These are phyloP conservation scores for Pneumocystis murina DNA, from an alignment of 1,139 yeast species.

Conservation along the genomic window DNA sequence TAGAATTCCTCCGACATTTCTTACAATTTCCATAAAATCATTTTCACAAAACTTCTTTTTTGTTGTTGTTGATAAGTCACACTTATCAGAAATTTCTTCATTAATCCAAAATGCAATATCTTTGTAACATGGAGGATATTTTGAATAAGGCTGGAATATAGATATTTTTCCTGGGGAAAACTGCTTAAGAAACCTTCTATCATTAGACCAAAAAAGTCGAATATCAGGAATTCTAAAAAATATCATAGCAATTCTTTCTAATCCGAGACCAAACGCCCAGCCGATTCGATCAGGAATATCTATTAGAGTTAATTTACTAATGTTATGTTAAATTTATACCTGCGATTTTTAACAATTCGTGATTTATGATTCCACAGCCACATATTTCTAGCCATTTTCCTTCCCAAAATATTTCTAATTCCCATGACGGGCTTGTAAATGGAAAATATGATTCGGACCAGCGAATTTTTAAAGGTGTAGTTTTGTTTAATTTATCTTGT, in stretches of 20 bases:
- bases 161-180: slow-evolving; percentile 50
- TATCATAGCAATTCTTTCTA: slow-evolving; percentile 91
- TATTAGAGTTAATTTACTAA: not conserved
- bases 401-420: slow-evolving; percentile 97
- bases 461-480: slow-evolving; percentile 60
- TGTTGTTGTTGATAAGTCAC: slow-evolving; percentile 12
- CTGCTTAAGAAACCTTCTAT: slow-evolving; percentile 62
- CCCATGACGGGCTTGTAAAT: slow-evolving; percentile 98
- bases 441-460: slow-evolving; percentile 97
- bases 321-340: slow-evolving; percentile 29
- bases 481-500: slow-evolving; percentile 34
- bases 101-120: slow-evolving; percentile 91
- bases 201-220: slow-evolving; percentile 79
- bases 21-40: slow-evolving; percentile 85
- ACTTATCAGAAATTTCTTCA: not conserved
- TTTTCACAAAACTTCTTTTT: slow-evolving; percentile 48
- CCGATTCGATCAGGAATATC: slow-evolving; percentile 38
- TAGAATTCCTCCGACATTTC: slow-evolving; percentile 67
- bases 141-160: slow-evolving; percentile 76
- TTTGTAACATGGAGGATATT: slow-evolving; percentile 72
- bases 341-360: slow-evolving; percentile 59
- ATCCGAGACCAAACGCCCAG: slow-evolving; percentile 97
- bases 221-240: slow-evolving; percentile 91
- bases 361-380: slow-evolving; percentile 86
- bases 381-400: slow-evolving; percentile 97